A percentile compares a stretch with the other conserved stretches of the same genome.
Conservation (phyloP, 2,329 filamentous ascomycete species). For the Myrmaecium sp. region DNA sequence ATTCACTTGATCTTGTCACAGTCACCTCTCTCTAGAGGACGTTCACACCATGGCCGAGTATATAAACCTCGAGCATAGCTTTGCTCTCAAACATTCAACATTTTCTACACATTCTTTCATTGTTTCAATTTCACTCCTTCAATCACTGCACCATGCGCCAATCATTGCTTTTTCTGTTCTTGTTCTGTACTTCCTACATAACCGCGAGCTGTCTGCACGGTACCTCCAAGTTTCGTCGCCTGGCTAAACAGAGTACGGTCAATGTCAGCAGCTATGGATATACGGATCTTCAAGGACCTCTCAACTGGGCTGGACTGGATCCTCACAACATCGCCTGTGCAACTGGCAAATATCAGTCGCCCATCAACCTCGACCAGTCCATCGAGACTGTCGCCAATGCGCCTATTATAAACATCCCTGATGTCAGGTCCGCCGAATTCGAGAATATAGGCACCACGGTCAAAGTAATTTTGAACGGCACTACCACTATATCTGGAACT, state of each 20-base stretch:
- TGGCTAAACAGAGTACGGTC: slow-evolving; percentile 13
- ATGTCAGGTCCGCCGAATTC: slow-evolving; percentile 28
- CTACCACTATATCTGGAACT: slow-evolving; percentile 23
- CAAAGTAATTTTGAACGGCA: slow-evolving; percentile 37
- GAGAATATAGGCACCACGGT: slow-evolving; percentile 43
- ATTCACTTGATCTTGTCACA: no score
- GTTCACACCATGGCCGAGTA: no score
- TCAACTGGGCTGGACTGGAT: slow-evolving; percentile 35
- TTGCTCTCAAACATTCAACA: no score
- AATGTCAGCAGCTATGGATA: slow-evolving; percentile 25
- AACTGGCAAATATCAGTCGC: slow-evolving; percentile 35
- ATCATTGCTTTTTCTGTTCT: slow-evolving; percentile 1
- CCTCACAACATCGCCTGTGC: slow-evolving; percentile 30
- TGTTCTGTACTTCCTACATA: slow-evolving; percentile 4
- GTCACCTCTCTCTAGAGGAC: no score
- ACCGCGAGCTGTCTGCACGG: slow-evolving; percentile 25
- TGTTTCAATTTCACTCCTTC: slow-evolving; percentile 1
- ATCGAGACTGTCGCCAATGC: slow-evolving; percentile 14
- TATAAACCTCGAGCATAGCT: no score
- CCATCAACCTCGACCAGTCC: slow-evolving; percentile 30
- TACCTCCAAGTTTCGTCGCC: slow-evolving; percentile 19
- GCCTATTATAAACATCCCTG: slow-evolving; percentile 24
- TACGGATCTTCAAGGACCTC: slow-evolving; percentile 27
- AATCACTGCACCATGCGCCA: neutral
- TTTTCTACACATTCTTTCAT: no score